Evolutionary conservation across 768 basidiomycete genomes (phyloP).

Genomic region (Paxillus rubicundulus): DNA sequence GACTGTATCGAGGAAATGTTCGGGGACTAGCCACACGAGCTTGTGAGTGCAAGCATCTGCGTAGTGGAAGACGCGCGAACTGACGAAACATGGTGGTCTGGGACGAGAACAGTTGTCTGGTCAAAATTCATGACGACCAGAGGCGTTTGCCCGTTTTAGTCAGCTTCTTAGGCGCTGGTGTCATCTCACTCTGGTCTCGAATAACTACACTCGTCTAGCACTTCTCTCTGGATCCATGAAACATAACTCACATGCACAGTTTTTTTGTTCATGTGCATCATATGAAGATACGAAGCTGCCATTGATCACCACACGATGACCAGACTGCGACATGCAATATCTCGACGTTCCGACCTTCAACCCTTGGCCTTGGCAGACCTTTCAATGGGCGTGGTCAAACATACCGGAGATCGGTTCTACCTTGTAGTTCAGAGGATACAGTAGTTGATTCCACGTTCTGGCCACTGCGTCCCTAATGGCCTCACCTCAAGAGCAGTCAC

Average conservation of each 20-base stretch:
- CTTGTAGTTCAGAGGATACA: no score
- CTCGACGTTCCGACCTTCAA: no score
- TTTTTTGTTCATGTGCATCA: no score
- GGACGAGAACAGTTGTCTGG: not conserved
- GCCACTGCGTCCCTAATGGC: not conserved
- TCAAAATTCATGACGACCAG: conserved; percentile 23
- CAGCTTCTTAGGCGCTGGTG: conserved; percentile 5
- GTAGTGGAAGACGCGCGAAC: conserved; percentile 50
- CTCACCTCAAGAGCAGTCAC: not conserved
- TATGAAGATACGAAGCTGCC: no score
- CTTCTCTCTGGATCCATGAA: no score
- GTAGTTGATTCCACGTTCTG: no score
- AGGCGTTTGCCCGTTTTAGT: conserved; percentile 15
- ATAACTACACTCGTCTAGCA: no score
- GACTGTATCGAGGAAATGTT: conserved; percentile 25
- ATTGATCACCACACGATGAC: no score
- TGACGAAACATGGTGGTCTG: conserved; percentile 49
- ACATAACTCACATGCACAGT: no score
- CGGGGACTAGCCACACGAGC: conserved; percentile 20
- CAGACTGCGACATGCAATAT: no score
- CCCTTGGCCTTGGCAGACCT: no score
- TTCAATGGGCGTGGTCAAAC: not conserved
- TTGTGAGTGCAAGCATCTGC: conserved; percentile 51
- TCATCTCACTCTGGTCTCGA: no score
- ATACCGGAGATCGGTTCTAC: conserved; percentile 43